A percentile compares a stretch with the other conserved stretches of the same genome.
These are phyloP conservation scores for Magnaporthiopsis poae DNA, from an alignment of 2,329 filamentous ascomycete genomes.

Conservation along the genomic window DNA sequence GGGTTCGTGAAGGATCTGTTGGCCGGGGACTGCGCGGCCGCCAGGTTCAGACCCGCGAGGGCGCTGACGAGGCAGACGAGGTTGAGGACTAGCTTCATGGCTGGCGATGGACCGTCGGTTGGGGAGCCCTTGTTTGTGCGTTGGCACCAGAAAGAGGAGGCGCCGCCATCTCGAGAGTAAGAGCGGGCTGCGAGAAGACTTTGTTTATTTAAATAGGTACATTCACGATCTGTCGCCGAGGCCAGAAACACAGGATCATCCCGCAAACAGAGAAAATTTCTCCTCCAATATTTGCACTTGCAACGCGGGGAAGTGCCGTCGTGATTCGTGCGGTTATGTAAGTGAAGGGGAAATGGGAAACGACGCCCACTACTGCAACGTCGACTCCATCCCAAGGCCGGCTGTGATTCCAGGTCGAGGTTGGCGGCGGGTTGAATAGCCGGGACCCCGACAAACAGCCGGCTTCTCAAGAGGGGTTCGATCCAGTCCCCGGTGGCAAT, in stretches of 20 bases:
- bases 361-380: not conserved
- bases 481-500: too few relatives aligned
- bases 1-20: constrained; percentile 29
- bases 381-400: not conserved
- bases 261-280: not conserved
- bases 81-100: not conserved
- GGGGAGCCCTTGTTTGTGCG: not conserved
- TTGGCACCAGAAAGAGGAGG: not conserved
- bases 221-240: not conserved
- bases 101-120: not conserved
- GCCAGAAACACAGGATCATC: not conserved
- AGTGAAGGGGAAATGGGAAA: not conserved
- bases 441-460: too few relatives aligned
- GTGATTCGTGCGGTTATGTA: not conserved
- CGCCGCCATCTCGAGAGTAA: not conserved
- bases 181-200: not conserved
- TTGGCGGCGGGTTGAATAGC: not conserved
- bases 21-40: constrained; percentile 20
- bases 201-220: not conserved
- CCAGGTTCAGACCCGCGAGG: not conserved
- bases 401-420: not conserved
- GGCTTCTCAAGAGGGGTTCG: too few relatives aligned
- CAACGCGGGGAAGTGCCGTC: not conserved
- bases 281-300: not conserved
- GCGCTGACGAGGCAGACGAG: not conserved